These are phyloP conservation scores for Cronartium quercuum DNA, from an alignment of 1,284 basidiomycete species.

Conservation along the genomic window DNA sequence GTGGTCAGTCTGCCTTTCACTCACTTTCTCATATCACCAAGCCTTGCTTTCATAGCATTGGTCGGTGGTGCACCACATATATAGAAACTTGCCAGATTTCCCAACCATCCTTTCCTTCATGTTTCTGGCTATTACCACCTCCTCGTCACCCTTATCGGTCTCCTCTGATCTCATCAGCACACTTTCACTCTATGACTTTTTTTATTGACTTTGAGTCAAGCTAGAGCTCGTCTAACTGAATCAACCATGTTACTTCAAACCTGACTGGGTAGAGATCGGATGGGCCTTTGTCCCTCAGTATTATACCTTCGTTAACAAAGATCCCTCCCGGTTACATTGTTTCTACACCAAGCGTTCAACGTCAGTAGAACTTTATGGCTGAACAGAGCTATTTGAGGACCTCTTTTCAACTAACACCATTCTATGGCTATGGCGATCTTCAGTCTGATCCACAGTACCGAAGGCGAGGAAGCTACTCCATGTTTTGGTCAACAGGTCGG, in stretches of 20 bases:
- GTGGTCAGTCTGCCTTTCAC: slow-evolving; percentile 7
- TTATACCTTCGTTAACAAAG: slow-evolving; percentile 91
- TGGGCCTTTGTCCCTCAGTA: slow-evolving; percentile 50
- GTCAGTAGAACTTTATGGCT: neutral
- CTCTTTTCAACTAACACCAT: neutral
- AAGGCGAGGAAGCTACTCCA: slow-evolving; percentile 82
- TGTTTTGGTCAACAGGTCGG: slow-evolving; percentile 86
- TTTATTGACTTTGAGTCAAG: neutral
- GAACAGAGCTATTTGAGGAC: neutral
- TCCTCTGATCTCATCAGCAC: too few relatives aligned
- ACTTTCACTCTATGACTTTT: neutral
- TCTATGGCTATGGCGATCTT: slow-evolving; percentile 25
- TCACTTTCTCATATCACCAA: neutral
- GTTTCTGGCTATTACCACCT: too few relatives aligned
- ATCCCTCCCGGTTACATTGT: slow-evolving; percentile 90
- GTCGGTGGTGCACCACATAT: too few relatives aligned
- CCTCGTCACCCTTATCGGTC: too few relatives aligned
- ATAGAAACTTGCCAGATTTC: too few relatives aligned
- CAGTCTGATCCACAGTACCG: slow-evolving; percentile 80
- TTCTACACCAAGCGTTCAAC: slow-evolving; percentile 99
- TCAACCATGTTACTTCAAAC: neutral
- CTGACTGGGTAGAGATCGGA: slow-evolving; percentile 44
- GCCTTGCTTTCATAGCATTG: too few relatives aligned
- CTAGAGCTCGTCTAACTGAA: neutral
- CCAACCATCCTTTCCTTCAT: too few relatives aligned